Base-by-base conservation (phyloP, 2,329 filamentous ascomycete species). In the Elsinoe australis region DNA sequence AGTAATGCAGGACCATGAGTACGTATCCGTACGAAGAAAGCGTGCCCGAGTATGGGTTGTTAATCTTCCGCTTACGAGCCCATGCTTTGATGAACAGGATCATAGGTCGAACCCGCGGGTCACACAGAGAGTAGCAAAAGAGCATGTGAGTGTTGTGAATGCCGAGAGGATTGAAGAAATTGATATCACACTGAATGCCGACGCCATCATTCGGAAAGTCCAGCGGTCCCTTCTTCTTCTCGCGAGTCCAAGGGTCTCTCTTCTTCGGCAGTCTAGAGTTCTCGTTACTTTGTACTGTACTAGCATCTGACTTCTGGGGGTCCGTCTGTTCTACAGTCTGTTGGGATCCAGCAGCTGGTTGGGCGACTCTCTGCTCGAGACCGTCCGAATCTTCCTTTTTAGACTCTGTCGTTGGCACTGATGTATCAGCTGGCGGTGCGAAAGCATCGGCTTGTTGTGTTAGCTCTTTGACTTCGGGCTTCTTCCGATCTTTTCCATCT, bases 1-100 rank as follows among this genome's bases (percentile, higher is more conserved):
- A 76, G 60, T 90, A 95, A 65, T 95, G 89, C 12, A 95, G 70
- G 3, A 94, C 81, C 88, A 95, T 94, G 31, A 95, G 69, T 4
- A 92, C 87, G 64, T 90, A 95, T 42, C 89, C 88, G 59, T 95
- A 95, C 55, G 85, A 90, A 46, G 85, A 89, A 14, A 95, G 70
- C 0, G 87, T 94, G 33, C 89, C 88, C 29, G 82, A 82, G 61
- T 94, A 94, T 1, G 86, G 81, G 33, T 82, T 86, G 65, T 95
- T 95, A 67, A 95, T 89, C 53, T 81, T 84, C 38, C 89, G 80
- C 21, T 75, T 73, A 64, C 92, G 94, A 19, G 87, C 87, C 88
- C 89, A 95, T 53, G 87, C 78, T 65, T 95, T 95, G 61, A 95
- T 72, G 61, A 95, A 94, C 6, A 94, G 68, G 1, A 94, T 80